Base-by-base conservation (phyloP, 2,329 filamentous ascomycete species). In the Botrytis galanthina region DNA sequence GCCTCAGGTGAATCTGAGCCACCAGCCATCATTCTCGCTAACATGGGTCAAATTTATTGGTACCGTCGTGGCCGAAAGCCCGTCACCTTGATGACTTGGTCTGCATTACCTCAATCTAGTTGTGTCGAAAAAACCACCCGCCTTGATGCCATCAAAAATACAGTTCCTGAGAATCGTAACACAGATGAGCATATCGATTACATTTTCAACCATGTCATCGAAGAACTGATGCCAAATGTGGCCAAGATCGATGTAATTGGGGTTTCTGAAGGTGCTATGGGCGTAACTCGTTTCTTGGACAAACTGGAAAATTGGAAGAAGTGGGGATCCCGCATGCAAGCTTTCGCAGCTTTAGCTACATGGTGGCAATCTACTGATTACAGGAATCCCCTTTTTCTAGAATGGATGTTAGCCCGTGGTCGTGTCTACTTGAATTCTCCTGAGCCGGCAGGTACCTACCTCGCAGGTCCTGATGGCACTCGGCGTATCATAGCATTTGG, bases 31-130 rank as follows among this genome's bases (percentile, higher is more conserved):
- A 83, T 98, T 42, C 84, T 97, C 39, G 88, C 93, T 63, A 98
- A 97, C 80, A 85, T 89, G 6, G 93, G 93, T 7, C 90, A 97
- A 82, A 84, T 93, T 29, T 85, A 91, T 78, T 98, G 93, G 90
- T 93, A 92, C 81, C 89, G 92, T 59, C 86, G 88, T 70, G 86
- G 86, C 1, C 83, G 86, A 70, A 86, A 87, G 67, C 85, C 89
- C 0, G 84, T 97, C 75, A 92, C 88, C 1, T 80, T 86, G 1
- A 79, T 80, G 0, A 86, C 86, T 4, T 92, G 91, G 85, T 80
- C 84, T 12, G 85, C 85, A 2, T 82, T 91, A 62, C 90, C 91
- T 1, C 87, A 91, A 77, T 84, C 86, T 73, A 92, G 89, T 66
- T 86, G 90, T 3, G 89, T 91, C 18, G 89, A 93, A 75, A 80